Conservation (phyloP, 768 basidiomycete species). For the Boletus reticulatus region DNA sequence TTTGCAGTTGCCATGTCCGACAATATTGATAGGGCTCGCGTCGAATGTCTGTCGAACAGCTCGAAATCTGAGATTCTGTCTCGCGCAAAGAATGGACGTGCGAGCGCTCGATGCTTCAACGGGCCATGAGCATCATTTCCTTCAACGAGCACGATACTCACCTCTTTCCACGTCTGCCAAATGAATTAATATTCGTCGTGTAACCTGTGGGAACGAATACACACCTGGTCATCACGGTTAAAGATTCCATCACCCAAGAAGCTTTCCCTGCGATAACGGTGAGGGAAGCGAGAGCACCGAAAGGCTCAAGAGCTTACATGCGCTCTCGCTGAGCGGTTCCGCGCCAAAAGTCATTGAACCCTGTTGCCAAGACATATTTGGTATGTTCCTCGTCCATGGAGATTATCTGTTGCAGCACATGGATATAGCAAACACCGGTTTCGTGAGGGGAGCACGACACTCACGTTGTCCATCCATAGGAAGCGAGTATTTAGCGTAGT, state of each 20-base stretch:
- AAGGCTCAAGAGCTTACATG: constrained; percentile 42
- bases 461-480: constrained; percentile 66
- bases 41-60: constrained; percentile 56
- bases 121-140: constrained; percentile 3
- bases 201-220: constrained; percentile 7
- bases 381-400: constrained; percentile 72
- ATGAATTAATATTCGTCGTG: constrained; percentile 6
- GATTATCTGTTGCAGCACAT: constrained; percentile 47
- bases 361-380: constrained; percentile 63
- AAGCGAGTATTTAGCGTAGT: constrained; percentile 69
- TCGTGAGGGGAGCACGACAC: constrained; percentile 23
- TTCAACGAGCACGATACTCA: constrained; percentile 21
- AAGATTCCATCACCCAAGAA: constrained; percentile 79
- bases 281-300: constrained; percentile 3
- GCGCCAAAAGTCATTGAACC: constrained; percentile 67
- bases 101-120: constrained; percentile 57
- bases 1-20: constrained; percentile 36
- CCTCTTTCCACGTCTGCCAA: constrained; percentile 60
- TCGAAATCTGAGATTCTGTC: constrained; percentile 71
- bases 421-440: not conserved
- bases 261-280: constrained; percentile 31
- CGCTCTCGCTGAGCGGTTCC: constrained; percentile 62
- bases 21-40: constrained; percentile 48
- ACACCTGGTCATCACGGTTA: constrained; percentile 70
- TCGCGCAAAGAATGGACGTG: constrained; percentile 74